Base-by-base conservation (phyloP, 2,329 filamentous ascomycete genomes). In the Hirsutella thompsonii region DNA sequence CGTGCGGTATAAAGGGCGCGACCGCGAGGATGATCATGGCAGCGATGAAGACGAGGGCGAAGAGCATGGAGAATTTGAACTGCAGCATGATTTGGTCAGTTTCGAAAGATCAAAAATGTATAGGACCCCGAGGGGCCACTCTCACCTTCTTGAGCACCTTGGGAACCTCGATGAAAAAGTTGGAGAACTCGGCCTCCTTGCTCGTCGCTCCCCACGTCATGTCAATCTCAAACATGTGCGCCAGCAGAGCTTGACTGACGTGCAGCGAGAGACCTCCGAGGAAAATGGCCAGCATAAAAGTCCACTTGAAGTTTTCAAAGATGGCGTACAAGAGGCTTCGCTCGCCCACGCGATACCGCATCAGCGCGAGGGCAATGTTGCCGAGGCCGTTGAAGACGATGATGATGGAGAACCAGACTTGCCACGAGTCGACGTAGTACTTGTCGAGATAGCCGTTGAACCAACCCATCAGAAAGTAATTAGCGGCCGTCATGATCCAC, bases 161-260 rank as follows among this genome's bases (percentile, higher is more conserved):
- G 28, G 82, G 81, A 16, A 89, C 75, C 56, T 92, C 86, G 45
- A 85, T 82, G 63, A 89, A 90, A 63, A 93, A 93, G 60, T 86
- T 83, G 20, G 82, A 81, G 54, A 82, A 79, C 52, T 87, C 81
- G 38, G 76, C 76, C 64, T 94, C 87, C 63, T 93, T 93, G 33
- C 79, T 74, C 0, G 87, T 93, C 1, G 85, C 79, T 39, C 85
- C 85, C 86, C 86, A 92, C 3, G 75, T 76, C 81, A 92, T 90
- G 61, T 92, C 74, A 55, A 90, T 78, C 63, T 84, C 78, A 57
- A 92, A 84, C 75, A 92, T 85, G 66, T 93, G 87, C 4, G 79
- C 72, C 36, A 92, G 62, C 28, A 94, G 67, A 1, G 86, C 86
- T 57, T 89, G 81, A 23, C 77, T 84, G 38, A 94, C 75, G 62